Evolutionary conservation across 345 rosid genomes (phyloP), one percentile per base, ranked within the genome.

Genomic region (Boechera retrofracta): DNA sequence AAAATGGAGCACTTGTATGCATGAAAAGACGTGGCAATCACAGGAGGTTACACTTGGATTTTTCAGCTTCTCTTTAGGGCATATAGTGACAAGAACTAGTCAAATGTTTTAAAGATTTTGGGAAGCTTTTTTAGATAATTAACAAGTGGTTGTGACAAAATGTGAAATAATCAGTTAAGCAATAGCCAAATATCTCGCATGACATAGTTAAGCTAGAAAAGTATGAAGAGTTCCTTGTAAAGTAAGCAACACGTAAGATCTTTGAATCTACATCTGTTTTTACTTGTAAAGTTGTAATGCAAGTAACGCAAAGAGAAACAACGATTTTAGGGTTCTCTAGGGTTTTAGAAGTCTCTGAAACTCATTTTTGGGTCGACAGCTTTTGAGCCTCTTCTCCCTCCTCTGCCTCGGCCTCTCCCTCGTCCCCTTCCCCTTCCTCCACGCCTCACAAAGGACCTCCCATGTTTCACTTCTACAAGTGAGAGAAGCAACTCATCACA

Each of bases 401-500:
- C 91, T 67, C 89, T 80, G 7, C 74, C 80, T 44, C 81, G 79
- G 12, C 90, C 87, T 79, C 97, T 82, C 21, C 96, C 89, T n/a
- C 85, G 67, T 28, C 93, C 90, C 32, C 92, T 85, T 61, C 94
- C 88, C 54, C 97, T 81, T 28, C 87, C 88, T n/a, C 86, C 78
- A 21, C 88, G 88, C 62, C 82, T 89, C 75, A 69, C 80, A 75
- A 90, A 90, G 38, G 96, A 87, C 48, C 79, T 91, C 10, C 97
- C 95, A 38, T 94, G 97, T 81, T 94, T 94, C 82, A 92, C 92
- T 81, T 85, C 89, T 69, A 94, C 86, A 21, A 92, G 89, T 2
- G 98, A 94, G 78, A 91, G 97, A 67, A 94, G 95, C 74, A 94
- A 73, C 73, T 89, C 93, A 36, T 94, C 95, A 45, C 98, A 94